A percentile compares a stretch with the other conserved stretches of the same genome.
Evolutionary conservation across 2,329 filamentous ascomycete species (phyloP).

Genomic region (Calonectria pseudoturangicola): DNA sequence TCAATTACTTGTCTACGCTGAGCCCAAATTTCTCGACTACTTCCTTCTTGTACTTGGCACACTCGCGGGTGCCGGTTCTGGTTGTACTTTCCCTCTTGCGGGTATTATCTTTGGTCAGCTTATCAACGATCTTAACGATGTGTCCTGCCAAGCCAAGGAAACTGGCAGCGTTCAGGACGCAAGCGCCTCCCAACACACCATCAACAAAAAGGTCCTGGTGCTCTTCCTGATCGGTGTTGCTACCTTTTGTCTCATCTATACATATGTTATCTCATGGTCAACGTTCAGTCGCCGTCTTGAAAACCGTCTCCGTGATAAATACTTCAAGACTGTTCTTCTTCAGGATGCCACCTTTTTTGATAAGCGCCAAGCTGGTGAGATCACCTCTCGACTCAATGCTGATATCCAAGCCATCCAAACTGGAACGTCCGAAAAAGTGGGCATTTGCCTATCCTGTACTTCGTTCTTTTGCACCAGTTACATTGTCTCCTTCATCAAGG

Average conservation of each 20-base stretch:
- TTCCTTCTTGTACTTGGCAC: constrained; percentile 64
- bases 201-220: constrained; percentile 75
- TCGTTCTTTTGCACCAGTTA: constrained; percentile 82
- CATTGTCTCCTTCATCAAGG: constrained; percentile 79
- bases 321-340: constrained; percentile 74
- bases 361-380: constrained; percentile 76
- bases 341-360: constrained; percentile 81
- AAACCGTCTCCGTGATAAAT: constrained; percentile 76
- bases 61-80: constrained; percentile 72
- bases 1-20: constrained; percentile 66
- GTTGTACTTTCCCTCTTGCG: constrained; percentile 78
- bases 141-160: constrained; percentile 66
- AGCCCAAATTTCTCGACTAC: constrained; percentile 66
- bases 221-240: constrained; percentile 79
- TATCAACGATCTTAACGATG: constrained; percentile 75
- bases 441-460: constrained; percentile 76
- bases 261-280: constrained; percentile 78
- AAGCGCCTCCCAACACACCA: constrained; percentile 60
- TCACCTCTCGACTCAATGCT: constrained; percentile 77
- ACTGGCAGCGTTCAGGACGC: constrained; percentile 48
- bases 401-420: constrained; percentile 81
- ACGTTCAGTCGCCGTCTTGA: constrained; percentile 78
- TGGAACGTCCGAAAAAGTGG: constrained; percentile 83
- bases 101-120: constrained; percentile 79
- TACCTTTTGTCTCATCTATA: constrained; percentile 78